A percentile compares a stretch with the other conserved stretches of the same genome.
These are phyloP conservation scores for Phytophthora quininea DNA, from an alignment of 352 stramenopile species.

Conservation along the genomic window DNA sequence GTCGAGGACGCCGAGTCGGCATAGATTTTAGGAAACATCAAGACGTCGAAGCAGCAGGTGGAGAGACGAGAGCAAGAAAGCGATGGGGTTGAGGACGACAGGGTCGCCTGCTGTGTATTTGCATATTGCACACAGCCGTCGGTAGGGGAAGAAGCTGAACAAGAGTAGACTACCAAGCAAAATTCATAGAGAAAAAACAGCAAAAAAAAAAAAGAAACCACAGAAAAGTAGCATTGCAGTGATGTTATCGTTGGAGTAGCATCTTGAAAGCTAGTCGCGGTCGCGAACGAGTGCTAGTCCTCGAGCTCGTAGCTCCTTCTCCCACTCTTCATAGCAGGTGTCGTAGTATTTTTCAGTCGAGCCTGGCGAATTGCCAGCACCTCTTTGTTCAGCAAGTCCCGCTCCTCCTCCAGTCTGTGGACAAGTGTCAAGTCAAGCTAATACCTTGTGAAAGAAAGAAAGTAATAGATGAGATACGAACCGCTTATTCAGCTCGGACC, in stretches of 20 bases:
- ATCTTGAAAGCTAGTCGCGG: slow-evolving; percentile 48
- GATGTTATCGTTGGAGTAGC: no score
- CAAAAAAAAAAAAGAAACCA: slow-evolving; percentile 21
- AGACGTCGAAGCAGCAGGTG: neutral
- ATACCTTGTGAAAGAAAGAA: neutral
- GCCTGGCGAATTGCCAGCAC: slow-evolving; percentile 66
- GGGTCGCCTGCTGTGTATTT: slow-evolving; percentile 21
- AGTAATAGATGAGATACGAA: slow-evolving; percentile 19
- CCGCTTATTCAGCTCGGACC: slow-evolving; percentile 62
- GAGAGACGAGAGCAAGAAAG: neutral
- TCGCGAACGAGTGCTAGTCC: slow-evolving; percentile 73
- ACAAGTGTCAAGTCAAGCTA: neutral
- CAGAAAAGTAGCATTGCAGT: slow-evolving; percentile 6
- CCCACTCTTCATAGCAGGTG: slow-evolving; percentile 79
- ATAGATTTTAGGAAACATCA: slow-evolving; percentile 19
- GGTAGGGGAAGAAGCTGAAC: slow-evolving; percentile 21
- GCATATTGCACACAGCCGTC: slow-evolving; percentile 27
- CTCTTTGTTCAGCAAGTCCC: slow-evolving; percentile 81
- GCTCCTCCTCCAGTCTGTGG: slow-evolving; percentile 65
- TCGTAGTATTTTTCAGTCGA: slow-evolving; percentile 80
- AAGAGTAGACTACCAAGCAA: slow-evolving; percentile 44
- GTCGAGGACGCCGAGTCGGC: slow-evolving; percentile 29
- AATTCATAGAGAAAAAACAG: slow-evolving; percentile 34
- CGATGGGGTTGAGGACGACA: neutral
- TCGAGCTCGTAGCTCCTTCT: slow-evolving; percentile 69